Percentiles rank a stretch among this genome's conserved stretches.
Evolutionary conservation across 2,329 filamentous ascomycete genomes (phyloP).

Genomic region (Aspergillus jensenii): DNA sequence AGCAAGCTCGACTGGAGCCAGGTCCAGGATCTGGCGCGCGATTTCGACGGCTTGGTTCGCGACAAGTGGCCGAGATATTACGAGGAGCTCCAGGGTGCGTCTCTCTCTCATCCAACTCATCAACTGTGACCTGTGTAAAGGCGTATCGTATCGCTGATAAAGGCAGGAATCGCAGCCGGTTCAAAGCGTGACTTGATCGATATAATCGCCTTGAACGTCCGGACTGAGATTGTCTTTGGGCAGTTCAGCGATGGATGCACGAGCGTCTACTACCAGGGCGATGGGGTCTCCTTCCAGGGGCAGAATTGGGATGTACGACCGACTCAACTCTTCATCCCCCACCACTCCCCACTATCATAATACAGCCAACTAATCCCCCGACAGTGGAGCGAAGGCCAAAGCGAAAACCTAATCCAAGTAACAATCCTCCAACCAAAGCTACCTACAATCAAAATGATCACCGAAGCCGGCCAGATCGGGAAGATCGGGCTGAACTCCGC

Average conservation of each 20-base stretch:
- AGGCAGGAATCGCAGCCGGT: slow-evolving; percentile 36
- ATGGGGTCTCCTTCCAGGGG: slow-evolving; percentile 41
- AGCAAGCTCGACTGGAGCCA: slow-evolving; percentile 46
- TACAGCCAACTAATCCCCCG: not conserved
- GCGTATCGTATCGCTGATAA: no score
- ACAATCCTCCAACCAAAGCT: slow-evolving; percentile 31
- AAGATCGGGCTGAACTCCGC: slow-evolving; percentile 58
- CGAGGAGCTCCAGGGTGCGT: slow-evolving; percentile 32
- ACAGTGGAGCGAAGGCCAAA: slow-evolving; percentile 9
- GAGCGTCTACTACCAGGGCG: slow-evolving; percentile 47
- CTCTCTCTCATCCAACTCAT: no score
- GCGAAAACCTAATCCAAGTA: slow-evolving; percentile 4
- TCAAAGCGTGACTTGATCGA: slow-evolving; percentile 43
- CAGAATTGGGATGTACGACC: slow-evolving; percentile 55
- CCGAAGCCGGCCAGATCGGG: slow-evolving; percentile 58
- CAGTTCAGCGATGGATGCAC: slow-evolving; percentile 56
- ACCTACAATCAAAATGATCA: slow-evolving; percentile 55
- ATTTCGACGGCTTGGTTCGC: slow-evolving; percentile 43
- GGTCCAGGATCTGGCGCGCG: slow-evolving; percentile 44
- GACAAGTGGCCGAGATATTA: slow-evolving; percentile 29
- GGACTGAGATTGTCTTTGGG: slow-evolving; percentile 57
- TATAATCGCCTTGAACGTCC: slow-evolving; percentile 55
- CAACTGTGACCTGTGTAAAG: no score
- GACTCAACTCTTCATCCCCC: not conserved
- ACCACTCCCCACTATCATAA: no score